Base-by-base conservation (phyloP, 108 stramenopile species). In the Nitzschia inconspicua region DNA sequence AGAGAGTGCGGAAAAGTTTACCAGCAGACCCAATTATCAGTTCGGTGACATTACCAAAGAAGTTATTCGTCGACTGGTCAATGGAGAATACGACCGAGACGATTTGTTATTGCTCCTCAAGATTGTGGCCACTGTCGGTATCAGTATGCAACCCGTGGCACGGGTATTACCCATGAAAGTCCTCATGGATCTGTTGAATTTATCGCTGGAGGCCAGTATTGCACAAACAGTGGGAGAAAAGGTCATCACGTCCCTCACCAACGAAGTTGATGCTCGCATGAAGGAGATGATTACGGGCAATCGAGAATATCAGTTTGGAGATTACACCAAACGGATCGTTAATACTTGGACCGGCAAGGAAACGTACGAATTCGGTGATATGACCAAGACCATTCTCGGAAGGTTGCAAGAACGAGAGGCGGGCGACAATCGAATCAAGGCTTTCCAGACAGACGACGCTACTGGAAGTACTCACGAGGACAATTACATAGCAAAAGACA, bases 311-410 rank as follows among this genome's bases (percentile, higher is more conserved):
- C 41, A 62, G 30, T 9, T 63, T 5, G 70, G 70, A 1, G 70
- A 71, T 50, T 10, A 57, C 16, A 57, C 70, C 19, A 64, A 63
- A 43, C 4, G 16, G 34, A 26, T 48, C 9, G 10, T 52, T 3
- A 16, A 59, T 13, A 58, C 75, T 42, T 79, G 77, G 28, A 85
- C 81, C 13, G 86, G 83, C 29, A 88, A 91, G 43, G 85, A 85
- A 16, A 42, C 46, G 0, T 78, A 76, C 52, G 31, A 82, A 44
- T 84, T 88, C 68, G 90, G 90, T 16, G 90, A 91, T 57, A 68
- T 88, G 0, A 84, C 83, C 6, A 84, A 82, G 42, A 86, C 34
- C 20, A 18, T 36, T 31, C 8, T 36, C 13, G 34, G 28, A 4
- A 54, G 37, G 37, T n/a, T 6, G 9, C 23, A 25, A 20, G 53